Conservation (phyloP, 179 eudicot genomes). For the Amaranthus tricolor region DNA sequence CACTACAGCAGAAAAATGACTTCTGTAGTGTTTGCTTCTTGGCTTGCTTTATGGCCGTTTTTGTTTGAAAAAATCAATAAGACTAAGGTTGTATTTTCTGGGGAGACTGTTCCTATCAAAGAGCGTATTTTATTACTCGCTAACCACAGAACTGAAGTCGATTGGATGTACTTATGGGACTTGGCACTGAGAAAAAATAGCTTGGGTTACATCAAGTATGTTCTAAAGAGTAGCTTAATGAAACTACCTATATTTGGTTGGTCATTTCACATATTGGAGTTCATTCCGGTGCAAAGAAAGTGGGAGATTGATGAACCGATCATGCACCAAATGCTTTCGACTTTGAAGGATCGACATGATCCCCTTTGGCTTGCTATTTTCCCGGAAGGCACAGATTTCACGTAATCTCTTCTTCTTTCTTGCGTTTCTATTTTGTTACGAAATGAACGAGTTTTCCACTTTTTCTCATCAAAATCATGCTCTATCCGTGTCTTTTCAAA, state of each 20-base stretch:
- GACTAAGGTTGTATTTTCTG: constrained; percentile 72
- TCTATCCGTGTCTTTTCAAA: too few species aligned
- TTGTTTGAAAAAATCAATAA: constrained; percentile 83
- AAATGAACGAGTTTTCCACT: background rate
- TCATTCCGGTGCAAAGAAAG: constrained; percentile 77
- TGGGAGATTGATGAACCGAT: constrained; percentile 78
- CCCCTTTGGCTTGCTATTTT: constrained; percentile 92
- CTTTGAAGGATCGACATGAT: constrained; percentile 54
- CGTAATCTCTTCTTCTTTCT: constrained; percentile 43
- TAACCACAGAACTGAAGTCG: constrained; percentile 94
- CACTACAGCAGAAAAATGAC: constrained; percentile 63
- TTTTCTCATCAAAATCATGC: background rate
- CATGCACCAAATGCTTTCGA: constrained; percentile 65
- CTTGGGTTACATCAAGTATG: constrained; percentile 79
- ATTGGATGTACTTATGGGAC: constrained; percentile 97
- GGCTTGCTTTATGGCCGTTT: constrained; percentile 92
- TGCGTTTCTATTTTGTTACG: background rate
- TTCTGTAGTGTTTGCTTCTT: constrained; percentile 57
- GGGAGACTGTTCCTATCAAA: constrained; percentile 60
- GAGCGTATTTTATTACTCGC: constrained; percentile 73
- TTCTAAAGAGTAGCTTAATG: constrained; percentile 90
- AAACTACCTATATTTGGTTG: constrained; percentile 84
- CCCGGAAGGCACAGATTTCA: constrained; percentile 95
- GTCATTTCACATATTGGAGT: constrained; percentile 87
- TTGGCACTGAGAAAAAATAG: constrained; percentile 76